Percentiles rank a stretch among this genome's conserved stretches.
These are phyloP conservation scores for Penicillium paradoxum DNA, from an alignment of 495 filamentous ascomycete species.

Conservation along the genomic window DNA sequence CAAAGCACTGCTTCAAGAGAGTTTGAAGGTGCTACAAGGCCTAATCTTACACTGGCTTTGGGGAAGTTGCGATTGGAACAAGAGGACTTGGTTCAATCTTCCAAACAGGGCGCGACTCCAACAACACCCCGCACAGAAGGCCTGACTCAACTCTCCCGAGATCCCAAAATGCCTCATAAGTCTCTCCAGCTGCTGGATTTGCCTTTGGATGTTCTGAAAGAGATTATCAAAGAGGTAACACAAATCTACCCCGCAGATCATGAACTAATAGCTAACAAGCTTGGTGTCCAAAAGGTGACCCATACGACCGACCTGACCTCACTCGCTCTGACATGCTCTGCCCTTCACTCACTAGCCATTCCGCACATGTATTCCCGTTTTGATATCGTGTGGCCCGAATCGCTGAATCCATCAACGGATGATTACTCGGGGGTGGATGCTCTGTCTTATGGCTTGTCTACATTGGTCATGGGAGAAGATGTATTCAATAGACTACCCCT, in stretches of 20 bases:
- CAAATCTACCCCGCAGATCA: background rate
- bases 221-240: conserved; percentile 83
- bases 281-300: conserved; percentile 54
- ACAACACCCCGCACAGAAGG: conserved; percentile 5
- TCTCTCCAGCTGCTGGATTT: conserved; percentile 67
- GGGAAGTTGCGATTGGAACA: conserved; percentile 34
- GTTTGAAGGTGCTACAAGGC: conserved; percentile 8
- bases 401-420: conserved; percentile 50
- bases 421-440: conserved; percentile 79
- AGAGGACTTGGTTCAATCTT: conserved; percentile 7
- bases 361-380: conserved; percentile 90
- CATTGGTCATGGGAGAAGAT: conserved; percentile 73
- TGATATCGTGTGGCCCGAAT: conserved; percentile 92
- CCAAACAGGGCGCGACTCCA: conserved; percentile 8
- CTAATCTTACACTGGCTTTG: conserved; percentile 10
- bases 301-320: conserved; percentile 85
- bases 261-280: conserved; percentile 5
- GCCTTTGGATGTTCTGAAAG: conserved; percentile 78
- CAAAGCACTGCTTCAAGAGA: conserved; percentile 28
- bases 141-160: background rate
- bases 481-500: conserved; percentile 50
- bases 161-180: conserved; percentile 12
- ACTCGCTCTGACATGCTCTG: conserved; percentile 75
- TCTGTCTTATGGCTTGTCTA: conserved; percentile 84
- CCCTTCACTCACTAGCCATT: conserved; percentile 74